phyloP scores from a whole-genome alignment of 176 grass and related monocot species.

The Metroxylon sagu region DNA sequence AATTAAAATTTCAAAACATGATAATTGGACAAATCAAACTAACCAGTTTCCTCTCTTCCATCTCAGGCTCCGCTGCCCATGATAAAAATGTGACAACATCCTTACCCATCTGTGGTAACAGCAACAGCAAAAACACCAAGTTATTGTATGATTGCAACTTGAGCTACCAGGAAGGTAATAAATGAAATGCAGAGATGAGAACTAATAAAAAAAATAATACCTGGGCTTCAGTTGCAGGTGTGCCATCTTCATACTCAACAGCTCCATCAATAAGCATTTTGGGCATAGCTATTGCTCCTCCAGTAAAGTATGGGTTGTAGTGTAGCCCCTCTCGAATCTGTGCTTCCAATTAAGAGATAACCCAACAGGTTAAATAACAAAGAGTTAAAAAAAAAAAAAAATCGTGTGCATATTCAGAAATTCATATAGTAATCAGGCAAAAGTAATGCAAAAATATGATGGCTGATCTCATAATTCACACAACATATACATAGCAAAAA shows the following conservation, averaged over 20 bases:
- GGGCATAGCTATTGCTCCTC: conserved; percentile 99
- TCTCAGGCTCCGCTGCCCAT: conserved; percentile 97
- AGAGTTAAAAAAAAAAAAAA: conserved; percentile 2
- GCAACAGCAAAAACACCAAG: neutral
- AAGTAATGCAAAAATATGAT: neutral
- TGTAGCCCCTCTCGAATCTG: conserved; percentile 97
- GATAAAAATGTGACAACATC: conserved; percentile 87
- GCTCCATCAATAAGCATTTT: conserved; percentile 98
- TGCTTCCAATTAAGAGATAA: conserved; percentile 7
- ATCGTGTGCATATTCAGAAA: neutral
- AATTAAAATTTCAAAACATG: too few relatives aligned
- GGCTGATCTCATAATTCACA: too few relatives aligned
- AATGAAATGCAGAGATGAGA: neutral
- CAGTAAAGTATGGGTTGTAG: conserved; percentile 97
- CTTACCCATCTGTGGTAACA: conserved; percentile 79
- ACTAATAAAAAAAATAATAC: conserved; percentile 6
- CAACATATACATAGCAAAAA: too few relatives aligned
- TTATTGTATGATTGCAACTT: too few relatives aligned
- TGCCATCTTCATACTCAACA: conserved; percentile 92
- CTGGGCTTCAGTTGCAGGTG: conserved; percentile 94
- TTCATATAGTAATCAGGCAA: too few relatives aligned
- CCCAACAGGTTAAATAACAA: neutral
- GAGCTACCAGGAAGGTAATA: too few relatives aligned
- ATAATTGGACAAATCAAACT: neutral
- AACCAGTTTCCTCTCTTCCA: conserved; percentile 99